Evolutionary conservation across 176 grass and related monocot species (phyloP), one percentile per base, ranked within the genome.

Genomic region (Ensete glaucum): DNA sequence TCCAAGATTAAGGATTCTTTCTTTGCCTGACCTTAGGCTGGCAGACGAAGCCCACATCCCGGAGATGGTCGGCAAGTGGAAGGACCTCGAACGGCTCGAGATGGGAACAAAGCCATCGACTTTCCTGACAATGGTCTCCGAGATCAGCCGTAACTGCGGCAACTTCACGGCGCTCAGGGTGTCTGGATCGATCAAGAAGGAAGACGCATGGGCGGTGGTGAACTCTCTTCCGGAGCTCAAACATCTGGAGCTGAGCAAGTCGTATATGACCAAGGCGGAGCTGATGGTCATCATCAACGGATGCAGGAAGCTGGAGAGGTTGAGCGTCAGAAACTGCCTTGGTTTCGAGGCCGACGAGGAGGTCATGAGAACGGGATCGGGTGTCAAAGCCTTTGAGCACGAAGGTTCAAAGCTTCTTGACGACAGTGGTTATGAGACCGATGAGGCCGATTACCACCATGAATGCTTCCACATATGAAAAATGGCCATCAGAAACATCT

Each of bases 271-370:
- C 62, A 82, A 50, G 74, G 74, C 78, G 1, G 78, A 82, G 60
- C 51, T 95, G 43, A 59, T 88, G 20, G 55, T 70, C 24, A 78
- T 90, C 20, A 56, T 90, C 72, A 77, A 54, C 57, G 85, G 81
- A 19, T 95, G 88, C 83, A 12, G 3, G 57, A 67, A 11, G 1
- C 74, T 95, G 43, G 12, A 52, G 62, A 82, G 82, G 26, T 62
- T 95, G 81, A 81, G 59, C 74, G 91, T 82, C 55, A 87, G 60
- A 63, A 8, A 79, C 26, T 95, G 91, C 58, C 85, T 95, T 3
- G 91, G 91, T 11, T 95, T 95, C 73, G 78, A 86, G 69, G 72
- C 82, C 0, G 53, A 53, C 0, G 81, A 88, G 56, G 88, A 86
- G 3, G 85, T 89, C 79, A 63, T 85, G 59, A 53, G 22, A 29